Evolutionary conservation across 441 rosid species (phyloP).

Genomic region (Raphanus hybrid): DNA sequence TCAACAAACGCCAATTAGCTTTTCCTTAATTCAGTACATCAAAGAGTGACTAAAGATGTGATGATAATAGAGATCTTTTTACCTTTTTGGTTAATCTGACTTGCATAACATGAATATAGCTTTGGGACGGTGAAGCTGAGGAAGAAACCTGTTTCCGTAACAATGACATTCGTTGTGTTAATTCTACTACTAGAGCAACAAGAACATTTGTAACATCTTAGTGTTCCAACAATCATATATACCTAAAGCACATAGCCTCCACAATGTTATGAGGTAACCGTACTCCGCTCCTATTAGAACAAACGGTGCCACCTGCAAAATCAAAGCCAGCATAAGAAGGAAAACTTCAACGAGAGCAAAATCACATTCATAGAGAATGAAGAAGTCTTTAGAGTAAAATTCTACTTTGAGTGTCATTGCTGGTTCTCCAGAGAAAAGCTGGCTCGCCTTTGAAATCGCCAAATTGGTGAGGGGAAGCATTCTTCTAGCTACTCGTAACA

Average conservation of each 20-base stretch:
- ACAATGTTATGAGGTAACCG: slow-evolving; percentile 76
- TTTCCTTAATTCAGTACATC: not conserved
- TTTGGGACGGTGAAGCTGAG: slow-evolving; percentile 77
- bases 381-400: too few species aligned
- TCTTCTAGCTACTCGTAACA: slow-evolving; percentile 61
- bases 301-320: slow-evolving; percentile 71
- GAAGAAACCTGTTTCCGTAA: slow-evolving; percentile 72
- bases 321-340: not conserved
- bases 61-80: not conserved
- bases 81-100: slow-evolving; percentile 70
- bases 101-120: slow-evolving; percentile 62
- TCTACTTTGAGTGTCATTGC: slow-evolving; percentile 87
- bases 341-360: not conserved
- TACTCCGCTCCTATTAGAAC: slow-evolving; percentile 87
- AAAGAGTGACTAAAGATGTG: not conserved
- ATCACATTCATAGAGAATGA: slow-evolving; percentile 1
- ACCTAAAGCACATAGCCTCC: slow-evolving; percentile 85
- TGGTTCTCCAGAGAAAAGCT: slow-evolving; percentile 96
- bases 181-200: not conserved
- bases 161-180: not conserved
- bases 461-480: slow-evolving; percentile 82
- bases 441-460: slow-evolving; percentile 63
- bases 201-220: too few species aligned
- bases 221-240: slow-evolving; percentile 29
- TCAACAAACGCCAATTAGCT: not conserved